Percentiles rank a stretch among this genome's conserved stretches.
These are phyloP conservation scores for Mimosa pudica DNA, from an alignment of 306 rosid genomes.

Conservation along the genomic window DNA sequence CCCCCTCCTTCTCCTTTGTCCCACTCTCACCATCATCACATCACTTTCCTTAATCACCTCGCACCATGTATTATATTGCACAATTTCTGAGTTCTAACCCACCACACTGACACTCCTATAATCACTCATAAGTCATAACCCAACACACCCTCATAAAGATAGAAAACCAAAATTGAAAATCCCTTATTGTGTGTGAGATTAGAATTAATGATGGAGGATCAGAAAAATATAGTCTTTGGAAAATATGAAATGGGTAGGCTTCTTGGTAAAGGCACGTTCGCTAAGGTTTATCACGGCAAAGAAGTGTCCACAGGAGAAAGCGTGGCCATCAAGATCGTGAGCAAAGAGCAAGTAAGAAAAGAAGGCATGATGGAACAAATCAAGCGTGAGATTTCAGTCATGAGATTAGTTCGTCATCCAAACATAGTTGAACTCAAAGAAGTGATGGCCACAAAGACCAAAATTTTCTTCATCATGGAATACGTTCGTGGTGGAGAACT, in stretches of 20 bases:
- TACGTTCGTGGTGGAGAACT: constrained; percentile 73
- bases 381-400: constrained; percentile 66
- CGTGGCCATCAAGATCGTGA: constrained; percentile 65
- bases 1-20: background rate
- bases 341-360: constrained; percentile 58
- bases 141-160: background rate
- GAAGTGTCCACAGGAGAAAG: constrained; percentile 54
- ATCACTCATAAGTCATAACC: background rate
- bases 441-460: constrained; percentile 67
- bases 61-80: constrained; percentile 20
- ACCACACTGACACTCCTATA: background rate
- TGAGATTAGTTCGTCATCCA: constrained; percentile 64
- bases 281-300: constrained; percentile 69
- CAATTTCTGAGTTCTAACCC: background rate
- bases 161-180: background rate
- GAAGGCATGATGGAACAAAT: constrained; percentile 75
- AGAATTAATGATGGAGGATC: constrained; percentile 43
- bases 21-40: background rate
- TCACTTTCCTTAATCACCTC: background rate
- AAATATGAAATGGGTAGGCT: constrained; percentile 75
- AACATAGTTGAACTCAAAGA: constrained; percentile 66
- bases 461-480: constrained; percentile 71
- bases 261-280: constrained; percentile 82
- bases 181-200: background rate
- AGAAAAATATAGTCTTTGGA: constrained; percentile 46